Conservation (phyloP, 1,284 basidiomycete genomes). For the Heterobasidion occidentale region DNA sequence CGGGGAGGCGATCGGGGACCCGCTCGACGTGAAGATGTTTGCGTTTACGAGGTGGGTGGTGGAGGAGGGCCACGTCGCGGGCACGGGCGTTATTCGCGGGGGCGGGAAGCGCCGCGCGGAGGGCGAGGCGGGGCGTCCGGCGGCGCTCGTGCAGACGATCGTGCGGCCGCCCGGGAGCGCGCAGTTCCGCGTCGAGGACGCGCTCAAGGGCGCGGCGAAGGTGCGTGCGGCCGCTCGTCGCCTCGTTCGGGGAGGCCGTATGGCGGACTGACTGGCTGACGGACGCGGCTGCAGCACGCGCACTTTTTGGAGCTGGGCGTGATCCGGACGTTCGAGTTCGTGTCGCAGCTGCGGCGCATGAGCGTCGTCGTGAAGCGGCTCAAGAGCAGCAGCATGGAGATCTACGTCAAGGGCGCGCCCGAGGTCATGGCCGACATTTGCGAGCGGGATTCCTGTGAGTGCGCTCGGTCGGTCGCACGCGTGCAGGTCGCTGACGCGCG, state of each 20-base stretch:
- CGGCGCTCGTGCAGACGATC: slow-evolving; percentile 93
- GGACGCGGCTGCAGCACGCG: slow-evolving; percentile 54
- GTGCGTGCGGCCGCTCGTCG: slow-evolving; percentile 30
- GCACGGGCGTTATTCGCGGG: slow-evolving; percentile 58
- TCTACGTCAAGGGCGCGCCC: slow-evolving; percentile 98
- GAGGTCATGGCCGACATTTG: slow-evolving; percentile 98
- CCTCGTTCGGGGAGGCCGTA: too few species aligned
- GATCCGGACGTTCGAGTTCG: slow-evolving; percentile 95
- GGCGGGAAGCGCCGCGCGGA: slow-evolving; percentile 27
- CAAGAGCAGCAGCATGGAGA: slow-evolving; percentile 92
- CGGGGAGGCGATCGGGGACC: slow-evolving; percentile 89
- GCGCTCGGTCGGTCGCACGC: not conserved
- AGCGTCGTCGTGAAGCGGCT: slow-evolving; percentile 96
- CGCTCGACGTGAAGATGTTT: slow-evolving; percentile 97
- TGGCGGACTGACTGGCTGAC: too few species aligned
- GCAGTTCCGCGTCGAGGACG: slow-evolving; percentile 88
- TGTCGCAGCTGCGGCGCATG: slow-evolving; percentile 91
- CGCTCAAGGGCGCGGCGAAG: slow-evolving; percentile 73
- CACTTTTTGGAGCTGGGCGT: slow-evolving; percentile 96
- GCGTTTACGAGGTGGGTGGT: slow-evolving; percentile 94
- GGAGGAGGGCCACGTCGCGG: slow-evolving; percentile 80
- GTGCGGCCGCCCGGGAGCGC: slow-evolving; percentile 92
- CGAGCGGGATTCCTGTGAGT: slow-evolving; percentile 78
- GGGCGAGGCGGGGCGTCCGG: slow-evolving; percentile 53
- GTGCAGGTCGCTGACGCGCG: not conserved